Percentiles rank a stretch among this genome's conserved stretches.
Conservation (phyloP, 2,329 filamentous ascomycete genomes). For the Aspergillus texensis region DNA sequence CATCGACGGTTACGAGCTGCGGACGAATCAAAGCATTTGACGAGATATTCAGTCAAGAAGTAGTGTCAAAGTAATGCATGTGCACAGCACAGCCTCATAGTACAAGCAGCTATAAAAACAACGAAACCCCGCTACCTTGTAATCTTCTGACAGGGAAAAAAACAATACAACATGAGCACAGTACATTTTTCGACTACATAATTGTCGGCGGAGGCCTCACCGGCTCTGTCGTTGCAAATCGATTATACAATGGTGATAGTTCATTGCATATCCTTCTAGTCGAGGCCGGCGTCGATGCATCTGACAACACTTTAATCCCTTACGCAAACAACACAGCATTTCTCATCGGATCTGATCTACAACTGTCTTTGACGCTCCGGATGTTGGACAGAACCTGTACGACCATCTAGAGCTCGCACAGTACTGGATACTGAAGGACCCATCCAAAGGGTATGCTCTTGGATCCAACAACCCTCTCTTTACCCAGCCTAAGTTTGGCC, state of each 20-base stretch:
- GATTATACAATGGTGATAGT: slow-evolving; percentile 26
- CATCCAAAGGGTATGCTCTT: slow-evolving; percentile 19
- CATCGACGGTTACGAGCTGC: neutral
- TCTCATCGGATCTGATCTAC: slow-evolving; percentile 30
- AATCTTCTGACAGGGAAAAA: too few relatives aligned
- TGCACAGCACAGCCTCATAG: neutral
- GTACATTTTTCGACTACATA: slow-evolving; percentile 20
- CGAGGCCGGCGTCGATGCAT: slow-evolving; percentile 34
- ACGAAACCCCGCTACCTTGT: neutral
- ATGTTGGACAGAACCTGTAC: slow-evolving; percentile 15
- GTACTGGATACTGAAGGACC: slow-evolving; percentile 21
- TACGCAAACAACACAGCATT: slow-evolving; percentile 13
- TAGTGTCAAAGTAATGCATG: neutral
- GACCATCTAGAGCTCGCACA: slow-evolving; percentile 14
- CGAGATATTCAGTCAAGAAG: neutral
- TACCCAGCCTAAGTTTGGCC: neutral
- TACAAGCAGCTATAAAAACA: neutral
- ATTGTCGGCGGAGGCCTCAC: slow-evolving; percentile 33
- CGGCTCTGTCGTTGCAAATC: slow-evolving; percentile 34
- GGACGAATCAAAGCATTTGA: neutral
- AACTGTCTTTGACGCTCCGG: slow-evolving; percentile 9
- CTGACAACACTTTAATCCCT: slow-evolving; percentile 6
- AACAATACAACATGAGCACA: neutral
- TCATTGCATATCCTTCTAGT: slow-evolving; percentile 29
- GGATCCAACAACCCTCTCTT: slow-evolving; percentile 18